Base-by-base conservation (phyloP, 2,329 filamentous ascomycete species). In the Cercospora nicotianae region DNA sequence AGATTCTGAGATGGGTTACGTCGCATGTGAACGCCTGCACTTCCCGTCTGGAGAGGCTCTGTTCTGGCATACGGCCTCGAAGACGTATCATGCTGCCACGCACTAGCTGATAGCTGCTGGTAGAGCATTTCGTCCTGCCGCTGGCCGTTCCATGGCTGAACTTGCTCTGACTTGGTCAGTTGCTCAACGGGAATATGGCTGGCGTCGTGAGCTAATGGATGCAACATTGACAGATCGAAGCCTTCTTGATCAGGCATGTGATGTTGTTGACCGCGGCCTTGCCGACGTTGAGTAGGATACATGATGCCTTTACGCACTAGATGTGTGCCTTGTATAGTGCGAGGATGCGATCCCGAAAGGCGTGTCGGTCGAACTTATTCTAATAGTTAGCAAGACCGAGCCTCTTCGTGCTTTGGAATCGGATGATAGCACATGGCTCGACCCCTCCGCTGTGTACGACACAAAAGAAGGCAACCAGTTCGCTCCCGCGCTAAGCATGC, bases 401-500 rank as follows among this genome's bases (percentile, higher is more conserved):
- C 28, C 18, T 23, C 33, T 23, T 20, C 20, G 5, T 64, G 30
- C 23, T 45, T 59, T 48, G n/a, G 31, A 28, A 55, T 8, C 45
- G 33, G 18, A 26, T 42, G 26, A 30, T 59, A 30, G 30, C 20
- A 20, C 51, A 64, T 58, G 48, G n/a, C 33, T 39, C 12, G 5
- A 58, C 51, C 53, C 62, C 62, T 64, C 62, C 23, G 28, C 26
- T 23, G 23, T 64, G 62, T 64, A 42, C 26, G 39, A 64, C 62
- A 12, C 9, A 57, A 28, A 65, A 51, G 64, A 67, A 67, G 67
- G 67, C 64, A 67, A 69, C 61, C 63, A 63, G 31, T 31, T 48
- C 53, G 65, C 26, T 39, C 60, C 28, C 60, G 20, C 65, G 65
- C 65, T 67, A 62, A 58, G 63, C 63, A 63, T 68, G 67, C 67